Evolutionary conservation across 192 early-diverging fungal species (phyloP), one percentile per base, ranked within the genome.

Genomic region (Entomortierella parvispora): DNA sequence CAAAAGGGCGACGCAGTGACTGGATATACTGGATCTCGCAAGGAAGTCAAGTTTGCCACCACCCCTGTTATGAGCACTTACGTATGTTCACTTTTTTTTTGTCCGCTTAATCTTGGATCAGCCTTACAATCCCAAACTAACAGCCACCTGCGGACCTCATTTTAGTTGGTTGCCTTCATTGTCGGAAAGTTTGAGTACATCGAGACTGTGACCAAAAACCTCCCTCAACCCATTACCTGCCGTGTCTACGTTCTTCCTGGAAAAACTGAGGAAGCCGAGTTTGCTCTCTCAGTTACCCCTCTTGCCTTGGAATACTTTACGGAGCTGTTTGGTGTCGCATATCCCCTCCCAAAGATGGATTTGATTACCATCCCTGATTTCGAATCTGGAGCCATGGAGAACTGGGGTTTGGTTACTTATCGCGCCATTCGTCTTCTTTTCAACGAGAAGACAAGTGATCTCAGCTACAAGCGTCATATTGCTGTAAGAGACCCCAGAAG

Each of bases 61-160:
- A 97, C 97, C 4, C 97, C 97, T 7, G 80, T 96, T 57, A 97
- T 99, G 96, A 91, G 89, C 57, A 96, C 97, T 6, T 99, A 97
- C 74, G 85, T 93, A 81, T 69, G 88, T 81, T n/a, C 23, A 26
- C 18, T 22, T 11, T 58, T 71, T 5, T 12, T 12, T 40, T 40
- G 37, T n/a, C n/a, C n/a, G n/a, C n/a, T n/a, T n/a, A n/a, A n/a
- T n/a, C n/a, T n/a, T n/a, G n/a, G n/a, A n/a, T n/a, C 12, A 34
- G 43, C 6, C 6, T 32, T 25, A 56, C 28, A 17, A 42, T 63
- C 49, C n/a, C 53, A 55, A 18, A 23, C 10, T 23, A 47, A 22
- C 42, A 29, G 29, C n/a, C 32, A 33, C 7, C n/a, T 9, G 32
- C n/a, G 25, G 8, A 56, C n/a, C 8, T 57, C 62, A 47, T 45